A percentile compares a stretch with the other conserved stretches of the same genome.
phyloP scores from a whole-genome alignment of 371 early-diverging fungal species.

The Zychaea mexicana region DNA sequence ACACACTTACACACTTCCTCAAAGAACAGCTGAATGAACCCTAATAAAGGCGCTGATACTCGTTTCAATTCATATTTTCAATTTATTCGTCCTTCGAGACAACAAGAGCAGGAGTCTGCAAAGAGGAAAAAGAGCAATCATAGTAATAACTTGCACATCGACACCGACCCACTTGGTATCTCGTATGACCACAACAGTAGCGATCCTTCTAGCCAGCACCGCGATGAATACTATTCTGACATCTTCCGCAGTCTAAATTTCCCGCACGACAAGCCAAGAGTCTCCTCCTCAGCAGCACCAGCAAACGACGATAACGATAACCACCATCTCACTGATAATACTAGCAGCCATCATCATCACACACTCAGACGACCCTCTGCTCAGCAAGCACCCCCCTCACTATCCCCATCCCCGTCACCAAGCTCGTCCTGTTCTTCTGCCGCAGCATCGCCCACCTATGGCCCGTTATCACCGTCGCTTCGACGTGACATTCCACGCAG shows the following conservation, averaged over 20 bases:
- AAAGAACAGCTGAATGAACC: conserved; percentile 4
- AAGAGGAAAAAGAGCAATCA: not conserved
- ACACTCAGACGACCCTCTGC: not conserved
- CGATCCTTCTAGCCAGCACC: conserved; percentile 1
- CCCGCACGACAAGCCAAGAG: conserved; percentile 20
- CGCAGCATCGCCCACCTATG: conserved; percentile 8
- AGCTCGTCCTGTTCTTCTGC: conserved; percentile 14
- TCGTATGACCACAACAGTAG: conserved; percentile 17
- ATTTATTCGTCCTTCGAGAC: conserved; percentile 17
- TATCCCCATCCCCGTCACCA: conserved; percentile 16
- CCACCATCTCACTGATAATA: not conserved
- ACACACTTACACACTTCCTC: not conserved
- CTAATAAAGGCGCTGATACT: conserved; percentile 10
- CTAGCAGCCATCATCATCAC: not conserved
- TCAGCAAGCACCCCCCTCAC: conserved; percentile 6
- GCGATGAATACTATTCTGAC: conserved; percentile 16
- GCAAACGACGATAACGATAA: not conserved
- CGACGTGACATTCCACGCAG: conserved; percentile 13
- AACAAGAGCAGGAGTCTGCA: not conserved
- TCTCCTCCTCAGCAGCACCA: not conserved
- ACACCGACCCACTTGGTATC: conserved; percentile 28
- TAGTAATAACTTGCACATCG: not conserved
- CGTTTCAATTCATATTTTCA: conserved; percentile 19
- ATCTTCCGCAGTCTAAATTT: conserved; percentile 26
- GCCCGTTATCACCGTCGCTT: not conserved